Conservation (phyloP, 495 filamentous ascomycete species). For the Aspergillus asperescens region DNA sequence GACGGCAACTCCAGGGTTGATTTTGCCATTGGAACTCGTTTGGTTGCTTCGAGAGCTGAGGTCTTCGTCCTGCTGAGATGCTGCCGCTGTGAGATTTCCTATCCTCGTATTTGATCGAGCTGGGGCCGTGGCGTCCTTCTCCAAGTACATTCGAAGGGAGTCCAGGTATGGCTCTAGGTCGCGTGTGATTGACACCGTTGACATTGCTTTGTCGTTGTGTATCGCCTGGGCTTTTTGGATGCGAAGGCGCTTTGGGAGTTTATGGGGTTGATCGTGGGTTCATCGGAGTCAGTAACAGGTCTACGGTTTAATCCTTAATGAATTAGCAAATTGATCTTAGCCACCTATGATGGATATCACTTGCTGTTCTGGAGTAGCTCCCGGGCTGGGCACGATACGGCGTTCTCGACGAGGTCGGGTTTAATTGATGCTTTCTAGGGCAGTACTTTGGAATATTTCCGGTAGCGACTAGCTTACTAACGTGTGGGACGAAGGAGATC, state of each 20-base stretch:
- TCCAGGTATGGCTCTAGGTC: slow-evolving; percentile 30
- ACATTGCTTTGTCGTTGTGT: slow-evolving; percentile 14
- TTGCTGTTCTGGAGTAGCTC: slow-evolving; percentile 8
- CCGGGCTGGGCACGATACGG: no score
- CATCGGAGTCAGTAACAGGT: neutral
- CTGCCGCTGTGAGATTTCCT: neutral
- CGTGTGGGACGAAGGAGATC: no score
- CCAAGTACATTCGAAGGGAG: slow-evolving; percentile 28
- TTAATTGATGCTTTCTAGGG: no score
- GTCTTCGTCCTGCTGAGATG: neutral
- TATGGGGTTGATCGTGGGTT: neutral
- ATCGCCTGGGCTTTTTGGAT: neutral
- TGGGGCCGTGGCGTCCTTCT: slow-evolving; percentile 3
- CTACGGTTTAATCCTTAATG: slow-evolving; percentile 1
- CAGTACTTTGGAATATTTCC: no score
- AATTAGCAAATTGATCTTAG: slow-evolving; percentile 1
- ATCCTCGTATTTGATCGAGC: neutral
- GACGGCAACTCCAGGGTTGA: neutral
- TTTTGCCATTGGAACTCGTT: neutral
- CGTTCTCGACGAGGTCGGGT: no score
- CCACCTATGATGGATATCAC: neutral
- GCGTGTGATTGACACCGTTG: slow-evolving; percentile 29
- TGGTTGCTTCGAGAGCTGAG: neutral
- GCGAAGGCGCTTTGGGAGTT: neutral
- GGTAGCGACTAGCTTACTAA: no score